phyloP scores from a whole-genome alignment of 345 rosid genomes.

The Rhodamnia rubescens region DNA sequence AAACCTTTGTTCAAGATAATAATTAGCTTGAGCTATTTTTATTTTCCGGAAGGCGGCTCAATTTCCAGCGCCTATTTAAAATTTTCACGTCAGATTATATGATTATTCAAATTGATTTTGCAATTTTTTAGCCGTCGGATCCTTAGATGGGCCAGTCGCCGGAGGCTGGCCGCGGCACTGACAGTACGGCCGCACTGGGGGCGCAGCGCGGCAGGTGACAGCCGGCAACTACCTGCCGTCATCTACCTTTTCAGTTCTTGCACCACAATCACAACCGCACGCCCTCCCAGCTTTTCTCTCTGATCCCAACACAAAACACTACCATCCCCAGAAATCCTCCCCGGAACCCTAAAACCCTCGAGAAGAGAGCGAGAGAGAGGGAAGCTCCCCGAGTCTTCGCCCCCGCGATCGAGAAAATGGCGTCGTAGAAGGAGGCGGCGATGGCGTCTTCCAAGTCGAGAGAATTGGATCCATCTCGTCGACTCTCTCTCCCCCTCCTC shows the following conservation, averaged over 20 bases:
- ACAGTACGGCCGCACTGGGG: background rate
- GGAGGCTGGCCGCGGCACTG: background rate
- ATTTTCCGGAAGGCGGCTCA: too few relatives aligned
- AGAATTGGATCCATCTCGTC: constrained; percentile 55
- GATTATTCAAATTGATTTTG: background rate
- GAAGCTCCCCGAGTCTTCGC: background rate
- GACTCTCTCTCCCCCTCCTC: constrained; percentile 5
- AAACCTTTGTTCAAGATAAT: too few relatives aligned
- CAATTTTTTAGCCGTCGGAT: background rate
- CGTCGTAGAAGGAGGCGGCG: constrained; percentile 34
- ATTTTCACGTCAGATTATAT: too few relatives aligned
- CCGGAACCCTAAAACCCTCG: background rate
- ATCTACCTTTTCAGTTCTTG: background rate
- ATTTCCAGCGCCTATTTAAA: too few relatives aligned
- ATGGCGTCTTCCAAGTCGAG: constrained; percentile 53
- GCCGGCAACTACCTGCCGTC: background rate
- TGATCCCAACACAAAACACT: background rate
- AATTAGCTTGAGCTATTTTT: too few relatives aligned
- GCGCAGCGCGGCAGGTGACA: background rate
- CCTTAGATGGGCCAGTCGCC: background rate
- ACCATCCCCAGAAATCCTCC: background rate
- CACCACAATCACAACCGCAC: background rate
- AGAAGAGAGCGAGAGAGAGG: background rate
- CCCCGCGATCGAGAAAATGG: constrained; percentile 16
- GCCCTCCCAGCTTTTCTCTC: background rate